phyloP scores from a whole-genome alignment of 257 asterid species.

The Cruciata laevipes region DNA sequence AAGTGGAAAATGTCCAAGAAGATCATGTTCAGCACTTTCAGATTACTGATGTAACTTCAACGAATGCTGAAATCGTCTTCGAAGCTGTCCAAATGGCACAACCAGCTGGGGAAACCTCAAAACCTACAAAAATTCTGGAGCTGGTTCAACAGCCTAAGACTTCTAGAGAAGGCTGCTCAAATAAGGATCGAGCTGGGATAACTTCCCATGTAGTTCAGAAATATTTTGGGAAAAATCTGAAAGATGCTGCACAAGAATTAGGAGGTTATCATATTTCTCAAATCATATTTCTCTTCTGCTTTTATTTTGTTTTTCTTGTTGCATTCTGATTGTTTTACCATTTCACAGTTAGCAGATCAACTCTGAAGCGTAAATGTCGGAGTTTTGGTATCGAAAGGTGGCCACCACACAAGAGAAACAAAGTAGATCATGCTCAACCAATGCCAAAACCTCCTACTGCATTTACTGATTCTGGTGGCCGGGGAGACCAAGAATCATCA shows the following conservation, averaged over 20 bases:
- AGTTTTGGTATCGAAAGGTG: not conserved
- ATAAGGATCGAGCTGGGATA: not conserved
- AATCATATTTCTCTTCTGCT: not conserved
- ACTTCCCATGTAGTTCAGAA: not conserved
- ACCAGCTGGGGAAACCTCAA: not conserved
- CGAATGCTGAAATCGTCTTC: not conserved
- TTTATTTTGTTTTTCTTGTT: not conserved
- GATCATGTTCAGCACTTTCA: not conserved
- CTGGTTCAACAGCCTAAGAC: too few relatives aligned
- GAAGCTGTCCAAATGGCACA: not conserved
- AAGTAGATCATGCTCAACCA: not conserved
- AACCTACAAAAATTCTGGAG: not conserved
- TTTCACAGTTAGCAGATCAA: not conserved
- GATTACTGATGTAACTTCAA: not conserved
- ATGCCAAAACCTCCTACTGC: not conserved
- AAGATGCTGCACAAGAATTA: not conserved
- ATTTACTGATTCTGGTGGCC: not conserved
- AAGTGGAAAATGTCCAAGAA: too few relatives aligned
- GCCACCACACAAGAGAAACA: constrained; percentile 5
- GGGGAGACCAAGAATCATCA: not conserved
- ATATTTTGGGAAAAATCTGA: not conserved
- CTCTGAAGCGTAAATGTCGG: constrained; percentile 1
- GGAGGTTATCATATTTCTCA: not conserved
- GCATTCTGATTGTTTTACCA: not conserved
- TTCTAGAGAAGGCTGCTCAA: too few relatives aligned